Evolutionary conservation across 2,329 filamentous ascomycete species (phyloP).

Genomic region (Zasmidium citrigriseum): DNA sequence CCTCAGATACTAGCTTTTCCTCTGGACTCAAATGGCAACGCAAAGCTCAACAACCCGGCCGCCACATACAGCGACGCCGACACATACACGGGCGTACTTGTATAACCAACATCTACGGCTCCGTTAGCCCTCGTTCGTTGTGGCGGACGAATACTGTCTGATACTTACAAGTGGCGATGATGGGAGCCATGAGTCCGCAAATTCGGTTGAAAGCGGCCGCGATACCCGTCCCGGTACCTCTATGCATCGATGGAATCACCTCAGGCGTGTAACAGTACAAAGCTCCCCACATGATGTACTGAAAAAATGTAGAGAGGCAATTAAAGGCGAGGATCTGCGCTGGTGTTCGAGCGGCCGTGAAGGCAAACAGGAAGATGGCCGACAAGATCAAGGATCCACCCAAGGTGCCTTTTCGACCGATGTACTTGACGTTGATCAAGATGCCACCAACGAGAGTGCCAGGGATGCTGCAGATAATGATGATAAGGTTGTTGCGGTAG

Average conservation of each 20-base stretch:
- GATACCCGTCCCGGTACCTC: conserved; percentile 52
- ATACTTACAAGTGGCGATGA: conserved; percentile 46
- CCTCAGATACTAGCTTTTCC: background rate
- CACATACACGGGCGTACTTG: background rate
- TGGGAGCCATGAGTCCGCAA: conserved; percentile 59
- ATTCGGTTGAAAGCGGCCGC: conserved; percentile 61
- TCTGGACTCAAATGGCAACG: background rate
- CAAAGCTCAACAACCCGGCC: background rate
- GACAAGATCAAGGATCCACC: conserved; percentile 44
- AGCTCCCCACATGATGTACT: conserved; percentile 53
- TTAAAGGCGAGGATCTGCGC: conserved; percentile 51
- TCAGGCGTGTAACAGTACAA: conserved; percentile 55
- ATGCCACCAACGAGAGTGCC: conserved; percentile 52
- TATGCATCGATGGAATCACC: conserved; percentile 51
- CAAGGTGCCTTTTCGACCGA: conserved; percentile 50
- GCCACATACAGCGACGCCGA: background rate
- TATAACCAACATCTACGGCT: background rate
- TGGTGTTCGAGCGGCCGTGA: conserved; percentile 45
- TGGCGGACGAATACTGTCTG: too few species aligned
- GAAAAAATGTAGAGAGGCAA: conserved; percentile 54
- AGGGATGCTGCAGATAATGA: conserved; percentile 53
- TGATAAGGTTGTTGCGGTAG: conserved; percentile 56
- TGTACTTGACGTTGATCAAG: conserved; percentile 47
- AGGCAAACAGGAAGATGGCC: conserved; percentile 47
- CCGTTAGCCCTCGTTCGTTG: too few species aligned